phyloP scores from a whole-genome alignment of 106 monocot species.

The Chionographis japonica region DNA sequence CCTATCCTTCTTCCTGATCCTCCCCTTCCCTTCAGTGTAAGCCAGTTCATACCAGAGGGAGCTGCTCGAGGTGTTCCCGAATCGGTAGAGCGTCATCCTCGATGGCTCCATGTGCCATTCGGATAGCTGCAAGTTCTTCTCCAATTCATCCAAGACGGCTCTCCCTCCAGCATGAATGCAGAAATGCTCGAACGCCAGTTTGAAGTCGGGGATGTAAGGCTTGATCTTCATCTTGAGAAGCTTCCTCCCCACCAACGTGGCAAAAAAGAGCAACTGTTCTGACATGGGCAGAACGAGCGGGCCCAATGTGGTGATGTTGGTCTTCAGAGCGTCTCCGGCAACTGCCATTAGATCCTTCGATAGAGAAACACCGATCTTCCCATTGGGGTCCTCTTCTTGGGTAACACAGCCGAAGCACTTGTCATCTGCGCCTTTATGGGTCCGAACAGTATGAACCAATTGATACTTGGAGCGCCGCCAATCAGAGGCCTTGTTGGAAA shows the following conservation, averaged over 20 bases:
- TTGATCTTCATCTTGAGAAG: conserved; percentile 51
- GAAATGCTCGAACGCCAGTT: conserved; percentile 90
- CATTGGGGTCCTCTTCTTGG: conserved; percentile 47
- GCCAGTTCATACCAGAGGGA: conserved; percentile 93
- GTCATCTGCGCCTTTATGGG: conserved; percentile 46
- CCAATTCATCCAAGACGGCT: conserved; percentile 70
- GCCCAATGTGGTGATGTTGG: conserved; percentile 68
- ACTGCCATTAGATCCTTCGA: conserved; percentile 74
- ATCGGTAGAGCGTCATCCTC: conserved; percentile 74
- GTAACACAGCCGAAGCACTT: conserved; percentile 54
- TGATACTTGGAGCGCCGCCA: conserved; percentile 49
- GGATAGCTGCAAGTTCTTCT: conserved; percentile 71
- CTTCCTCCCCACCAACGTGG: conserved; percentile 38
- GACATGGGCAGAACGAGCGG: conserved; percentile 71
- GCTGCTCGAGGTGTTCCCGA: conserved; percentile 84
- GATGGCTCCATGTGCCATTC: conserved; percentile 91
- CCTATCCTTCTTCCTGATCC: conserved; percentile 62
- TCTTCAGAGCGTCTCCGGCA: conserved; percentile 69
- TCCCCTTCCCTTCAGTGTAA: conserved; percentile 70
- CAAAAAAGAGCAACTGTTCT: conserved; percentile 56
- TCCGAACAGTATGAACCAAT: conserved; percentile 43
- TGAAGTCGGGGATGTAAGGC: conserved; percentile 78
- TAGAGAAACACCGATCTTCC: conserved; percentile 54
- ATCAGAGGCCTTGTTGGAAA: conserved; percentile 72
- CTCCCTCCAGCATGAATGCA: conserved; percentile 85